Conservation (phyloP, 805 yeast genomes). For the Kluyveromyces wickerhamii region DNA sequence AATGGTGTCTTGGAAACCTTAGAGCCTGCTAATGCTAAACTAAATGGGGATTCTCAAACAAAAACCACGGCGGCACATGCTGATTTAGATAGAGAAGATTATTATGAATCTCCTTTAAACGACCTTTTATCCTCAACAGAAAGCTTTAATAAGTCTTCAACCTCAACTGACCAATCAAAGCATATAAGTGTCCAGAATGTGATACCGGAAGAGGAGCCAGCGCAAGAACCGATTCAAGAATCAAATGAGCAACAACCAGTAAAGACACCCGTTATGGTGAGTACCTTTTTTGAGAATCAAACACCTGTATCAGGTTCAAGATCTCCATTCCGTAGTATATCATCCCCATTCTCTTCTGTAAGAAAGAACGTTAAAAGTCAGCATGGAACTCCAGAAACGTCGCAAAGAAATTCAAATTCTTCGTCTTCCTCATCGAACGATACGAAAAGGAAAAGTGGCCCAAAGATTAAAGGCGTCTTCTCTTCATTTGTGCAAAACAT, state of each 20-base stretch:
- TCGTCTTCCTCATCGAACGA: slow-evolving; percentile 7
- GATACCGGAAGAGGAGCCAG: slow-evolving; percentile 1
- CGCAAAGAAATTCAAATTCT: slow-evolving; percentile 6
- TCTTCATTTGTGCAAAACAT: slow-evolving; percentile 35
- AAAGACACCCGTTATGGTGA: background rate
- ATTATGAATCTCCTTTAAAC: slow-evolving; percentile 13
- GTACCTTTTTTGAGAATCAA: slow-evolving; percentile 1
- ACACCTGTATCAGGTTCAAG: slow-evolving; percentile 4
- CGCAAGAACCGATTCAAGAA: background rate
- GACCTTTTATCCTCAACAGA: slow-evolving; percentile 9
- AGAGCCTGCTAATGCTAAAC: slow-evolving; percentile 4
- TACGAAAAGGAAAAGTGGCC: slow-evolving; percentile 38
- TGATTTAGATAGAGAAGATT: slow-evolving; percentile 6
- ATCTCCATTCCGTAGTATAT: slow-evolving; percentile 8
- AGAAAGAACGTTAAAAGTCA: slow-evolving; percentile 5
- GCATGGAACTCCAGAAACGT: slow-evolving; percentile 4
- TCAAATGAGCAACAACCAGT: slow-evolving; percentile 1
- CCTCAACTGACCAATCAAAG: background rate
- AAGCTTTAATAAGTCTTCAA: slow-evolving; percentile 6
- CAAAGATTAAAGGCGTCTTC: slow-evolving; percentile 50
- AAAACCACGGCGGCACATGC: slow-evolving; percentile 6
- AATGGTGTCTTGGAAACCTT: slow-evolving; percentile 5
- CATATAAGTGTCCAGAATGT: slow-evolving; percentile 2
- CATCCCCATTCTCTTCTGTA: slow-evolving; percentile 7
- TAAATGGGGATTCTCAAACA: slow-evolving; percentile 6